Conservation (phyloP, 495 filamentous ascomycete species). For the Elasticomyces elasticus region DNA sequence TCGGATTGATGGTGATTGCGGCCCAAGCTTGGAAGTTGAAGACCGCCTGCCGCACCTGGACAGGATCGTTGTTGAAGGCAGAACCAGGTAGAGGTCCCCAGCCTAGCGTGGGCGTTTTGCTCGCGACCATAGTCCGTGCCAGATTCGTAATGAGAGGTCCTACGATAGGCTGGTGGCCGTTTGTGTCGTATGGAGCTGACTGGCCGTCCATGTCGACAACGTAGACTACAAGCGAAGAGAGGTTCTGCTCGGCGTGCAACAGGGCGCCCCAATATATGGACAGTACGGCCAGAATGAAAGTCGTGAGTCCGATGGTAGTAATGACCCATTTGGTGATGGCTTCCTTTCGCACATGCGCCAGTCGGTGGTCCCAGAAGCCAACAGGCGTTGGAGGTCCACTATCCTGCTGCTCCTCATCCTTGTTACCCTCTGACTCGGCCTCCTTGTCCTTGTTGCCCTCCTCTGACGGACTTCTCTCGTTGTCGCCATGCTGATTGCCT, state of each 20-base stretch:
- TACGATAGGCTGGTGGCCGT: conserved; percentile 19
- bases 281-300: conserved; percentile 21
- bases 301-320: conserved; percentile 19
- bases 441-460: neutral
- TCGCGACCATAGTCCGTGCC: conserved; percentile 11
- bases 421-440: conserved; percentile 1
- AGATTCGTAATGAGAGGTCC: conserved; percentile 21
- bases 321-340: conserved; percentile 21
- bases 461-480: neutral
- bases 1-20: conserved; percentile 55
- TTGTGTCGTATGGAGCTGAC: conserved; percentile 21
- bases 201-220: conserved; percentile 27
- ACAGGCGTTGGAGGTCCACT: conserved; percentile 7
- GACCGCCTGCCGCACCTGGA: conserved; percentile 49
- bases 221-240: conserved; percentile 19
- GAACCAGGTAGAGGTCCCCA: conserved; percentile 28
- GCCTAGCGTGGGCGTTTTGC: conserved; percentile 10
- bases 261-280: conserved; percentile 24
- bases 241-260: conserved; percentile 18
- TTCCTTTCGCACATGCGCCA: conserved; percentile 19
- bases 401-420: conserved; percentile 4
- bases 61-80: conserved; percentile 49
- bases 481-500: neutral
- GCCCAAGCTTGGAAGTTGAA: conserved; percentile 55
- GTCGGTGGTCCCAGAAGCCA: conserved; percentile 20